These are phyloP conservation scores for Termitomyces bulborhizus DNA, from an alignment of 768 basidiomycete genomes.

Conservation along the genomic window DNA sequence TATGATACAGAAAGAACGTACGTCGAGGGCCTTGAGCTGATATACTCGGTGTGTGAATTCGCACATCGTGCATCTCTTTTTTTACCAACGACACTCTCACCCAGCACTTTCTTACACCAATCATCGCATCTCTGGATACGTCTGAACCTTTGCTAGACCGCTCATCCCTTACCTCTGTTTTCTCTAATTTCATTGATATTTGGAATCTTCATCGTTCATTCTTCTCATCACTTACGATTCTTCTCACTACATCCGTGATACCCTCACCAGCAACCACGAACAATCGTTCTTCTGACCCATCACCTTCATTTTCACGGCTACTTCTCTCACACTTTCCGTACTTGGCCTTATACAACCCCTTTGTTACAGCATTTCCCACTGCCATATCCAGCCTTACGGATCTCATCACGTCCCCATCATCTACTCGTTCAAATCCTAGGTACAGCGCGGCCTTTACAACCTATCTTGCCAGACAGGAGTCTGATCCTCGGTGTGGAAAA, in stretches of 20 bases:
- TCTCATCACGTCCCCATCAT: conserved; percentile 40
- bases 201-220: conserved; percentile 84
- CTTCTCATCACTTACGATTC: conserved; percentile 49
- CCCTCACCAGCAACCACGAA: conserved; percentile 4
- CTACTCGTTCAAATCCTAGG: conserved; percentile 28
- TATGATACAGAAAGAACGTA: conserved; percentile 78
- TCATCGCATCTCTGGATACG: conserved; percentile 69
- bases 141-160: conserved; percentile 64
- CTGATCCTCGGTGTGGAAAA: conserved; percentile 63
- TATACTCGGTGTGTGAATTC: conserved; percentile 59
- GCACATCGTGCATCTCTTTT: not conserved
- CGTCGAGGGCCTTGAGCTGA: conserved; percentile 73
- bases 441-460: conserved; percentile 51
- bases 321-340: conserved; percentile 84
- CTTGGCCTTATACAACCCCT: conserved; percentile 80
- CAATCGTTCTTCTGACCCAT: conserved; percentile 27
- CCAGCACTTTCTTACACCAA: conserved; percentile 78
- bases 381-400: conserved; percentile 53
- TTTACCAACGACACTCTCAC: not conserved
- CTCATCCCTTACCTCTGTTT: conserved; percentile 62
- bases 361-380: conserved; percentile 72
- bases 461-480: conserved; percentile 62
- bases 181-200: conserved; percentile 88
- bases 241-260: conserved; percentile 27
- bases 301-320: conserved; percentile 42